Conservation (phyloP, 495 filamentous ascomycete species). For the Echria macrotheca region DNA sequence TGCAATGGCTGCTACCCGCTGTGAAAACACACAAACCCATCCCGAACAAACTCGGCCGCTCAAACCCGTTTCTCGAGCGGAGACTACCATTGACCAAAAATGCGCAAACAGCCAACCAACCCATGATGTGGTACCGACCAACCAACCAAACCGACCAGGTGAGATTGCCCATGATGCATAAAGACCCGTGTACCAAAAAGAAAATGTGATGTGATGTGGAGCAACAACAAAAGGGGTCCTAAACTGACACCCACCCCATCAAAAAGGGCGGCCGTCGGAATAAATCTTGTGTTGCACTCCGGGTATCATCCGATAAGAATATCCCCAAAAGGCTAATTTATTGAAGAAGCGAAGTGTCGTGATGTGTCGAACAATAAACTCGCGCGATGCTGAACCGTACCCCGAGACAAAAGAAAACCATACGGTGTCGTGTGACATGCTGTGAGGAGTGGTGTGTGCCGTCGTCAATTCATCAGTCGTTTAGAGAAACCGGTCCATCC, state of each 20-base stretch:
- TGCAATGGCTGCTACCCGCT: too few species aligned
- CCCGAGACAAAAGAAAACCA: slow-evolving; percentile 1
- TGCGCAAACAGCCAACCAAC: too few species aligned
- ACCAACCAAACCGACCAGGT: slow-evolving; percentile 12
- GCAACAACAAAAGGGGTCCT: slow-evolving; percentile 21
- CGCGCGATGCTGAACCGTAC: slow-evolving; percentile 11
- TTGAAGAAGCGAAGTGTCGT: slow-evolving; percentile 25
- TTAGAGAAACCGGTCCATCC: slow-evolving; percentile 52
- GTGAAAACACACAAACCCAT: too few species aligned
- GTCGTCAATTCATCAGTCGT: too few species aligned
- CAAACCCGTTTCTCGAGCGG: too few species aligned
- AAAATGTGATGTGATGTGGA: slow-evolving; percentile 27
- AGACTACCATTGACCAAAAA: too few species aligned
- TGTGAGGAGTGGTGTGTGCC: too few species aligned
- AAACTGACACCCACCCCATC: background rate
- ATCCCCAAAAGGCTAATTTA: slow-evolving; percentile 10
- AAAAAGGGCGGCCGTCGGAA: background rate
- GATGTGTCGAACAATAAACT: too few species aligned
- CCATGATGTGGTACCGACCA: too few species aligned
- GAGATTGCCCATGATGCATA: too few species aligned
- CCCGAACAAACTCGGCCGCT: too few species aligned
- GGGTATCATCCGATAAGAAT: slow-evolving; percentile 31
- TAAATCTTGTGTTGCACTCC: slow-evolving; percentile 29
- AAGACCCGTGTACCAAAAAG: slow-evolving; percentile 11
- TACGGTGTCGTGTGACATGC: background rate